Evolutionary conservation across 495 filamentous ascomycete genomes (phyloP).

Genomic region (Aspergillus baeticus): DNA sequence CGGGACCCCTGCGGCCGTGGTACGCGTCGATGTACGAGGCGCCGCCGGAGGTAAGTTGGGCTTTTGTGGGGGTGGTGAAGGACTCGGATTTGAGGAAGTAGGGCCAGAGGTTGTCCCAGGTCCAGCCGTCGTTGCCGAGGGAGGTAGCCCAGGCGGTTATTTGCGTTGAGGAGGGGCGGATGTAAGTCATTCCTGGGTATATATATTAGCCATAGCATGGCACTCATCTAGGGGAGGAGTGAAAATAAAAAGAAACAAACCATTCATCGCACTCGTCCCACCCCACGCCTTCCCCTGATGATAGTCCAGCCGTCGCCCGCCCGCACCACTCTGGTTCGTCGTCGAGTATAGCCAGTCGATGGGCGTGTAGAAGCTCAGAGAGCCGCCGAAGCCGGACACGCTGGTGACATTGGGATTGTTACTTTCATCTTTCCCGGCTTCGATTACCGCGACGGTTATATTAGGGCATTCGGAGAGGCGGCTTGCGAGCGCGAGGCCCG

Average conservation of each 20-base stretch:
- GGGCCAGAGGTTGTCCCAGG: conserved; percentile 55
- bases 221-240: background rate
- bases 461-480: conserved; percentile 49
- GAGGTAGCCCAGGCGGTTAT: conserved; percentile 52
- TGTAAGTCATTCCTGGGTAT: conserved; percentile 45
- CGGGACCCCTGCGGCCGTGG: conserved; percentile 44
- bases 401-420: conserved; percentile 51
- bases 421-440: conserved; percentile 51
- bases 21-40: conserved; percentile 44
- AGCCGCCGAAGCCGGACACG: conserved; percentile 29
- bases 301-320: conserved; percentile 31
- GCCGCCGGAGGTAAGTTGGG: conserved; percentile 40
- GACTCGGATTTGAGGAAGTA: conserved; percentile 50
- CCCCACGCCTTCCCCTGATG: conserved; percentile 51
- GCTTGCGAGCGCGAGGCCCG: conserved; percentile 53
- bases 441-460: conserved; percentile 50
- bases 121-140: conserved; percentile 62
- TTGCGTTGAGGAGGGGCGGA: conserved; percentile 31
- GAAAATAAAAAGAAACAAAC: conserved; percentile 24
- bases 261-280: conserved; percentile 54
- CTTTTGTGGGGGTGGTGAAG: conserved; percentile 36
- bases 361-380: conserved; percentile 38
- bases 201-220: background rate
- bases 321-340: conserved; percentile 41
- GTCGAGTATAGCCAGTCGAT: conserved; percentile 55